Evolutionary conservation across 176 grass and related monocot genomes (phyloP).

Genomic region (Leersia perrieri): DNA sequence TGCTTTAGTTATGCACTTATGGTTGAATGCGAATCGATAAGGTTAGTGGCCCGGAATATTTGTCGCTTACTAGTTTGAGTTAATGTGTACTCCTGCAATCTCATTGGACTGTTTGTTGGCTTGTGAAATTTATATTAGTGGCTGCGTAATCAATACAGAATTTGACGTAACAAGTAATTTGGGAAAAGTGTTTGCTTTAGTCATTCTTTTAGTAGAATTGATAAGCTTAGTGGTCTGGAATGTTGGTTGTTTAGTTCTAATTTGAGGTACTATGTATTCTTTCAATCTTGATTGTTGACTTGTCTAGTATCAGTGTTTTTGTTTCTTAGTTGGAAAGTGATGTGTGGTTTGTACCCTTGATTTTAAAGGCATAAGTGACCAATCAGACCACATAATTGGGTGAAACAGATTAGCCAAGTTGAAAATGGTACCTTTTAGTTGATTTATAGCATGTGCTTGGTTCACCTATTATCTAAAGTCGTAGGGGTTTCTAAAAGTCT

Average conservation of each 20-base stretch:
- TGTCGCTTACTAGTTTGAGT: not conserved
- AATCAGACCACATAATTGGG: not conserved
- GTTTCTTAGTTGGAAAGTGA: not conserved
- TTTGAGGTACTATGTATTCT: not conserved
- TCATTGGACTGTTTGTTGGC: not conserved
- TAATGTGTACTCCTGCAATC: not conserved
- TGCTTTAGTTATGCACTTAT: not conserved
- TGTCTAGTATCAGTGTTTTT: not conserved
- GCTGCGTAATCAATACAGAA: too few species aligned
- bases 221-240: not conserved
- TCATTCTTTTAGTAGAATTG: too few species aligned
- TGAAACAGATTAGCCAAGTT: not conserved
- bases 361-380: not conserved
- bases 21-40: not conserved
- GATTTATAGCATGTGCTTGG: not conserved
- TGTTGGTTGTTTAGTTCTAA: not conserved
- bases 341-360: not conserved
- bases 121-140: not conserved
- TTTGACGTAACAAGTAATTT: too few species aligned
- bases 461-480: not conserved
- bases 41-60: not conserved
- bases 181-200: too few species aligned
- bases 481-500: not conserved
- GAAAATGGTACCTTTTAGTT: constrained; percentile 2
- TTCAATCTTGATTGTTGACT: not conserved